phyloP scores from a whole-genome alignment of 768 basidiomycete species.

The Butyriboletus loyo region DNA sequence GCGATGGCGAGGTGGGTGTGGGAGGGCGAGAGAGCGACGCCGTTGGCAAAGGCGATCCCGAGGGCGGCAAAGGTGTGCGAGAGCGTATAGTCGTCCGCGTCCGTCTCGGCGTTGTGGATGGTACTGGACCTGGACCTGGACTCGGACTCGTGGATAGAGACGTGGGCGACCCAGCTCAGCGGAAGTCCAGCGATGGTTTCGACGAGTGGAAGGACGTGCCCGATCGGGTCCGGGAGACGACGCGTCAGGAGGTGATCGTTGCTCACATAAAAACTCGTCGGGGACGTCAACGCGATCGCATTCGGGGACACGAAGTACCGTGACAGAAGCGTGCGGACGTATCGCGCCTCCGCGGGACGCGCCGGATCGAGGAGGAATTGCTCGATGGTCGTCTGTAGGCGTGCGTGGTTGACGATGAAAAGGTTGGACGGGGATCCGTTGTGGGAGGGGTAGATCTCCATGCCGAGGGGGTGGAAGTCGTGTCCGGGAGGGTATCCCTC shows the following conservation, averaged over 20 bases:
- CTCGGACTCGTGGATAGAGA: conserved; percentile 37
- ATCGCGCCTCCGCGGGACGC: conserved; percentile 40
- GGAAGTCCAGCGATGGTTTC: conserved; percentile 60
- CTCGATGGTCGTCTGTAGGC: conserved; percentile 59
- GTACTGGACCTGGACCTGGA: conserved; percentile 4
- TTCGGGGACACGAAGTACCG: conserved; percentile 65
- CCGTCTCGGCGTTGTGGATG: conserved; percentile 2
- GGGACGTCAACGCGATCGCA: conserved; percentile 60
- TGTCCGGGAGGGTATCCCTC: conserved; percentile 52
- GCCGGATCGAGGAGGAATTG: conserved; percentile 56
- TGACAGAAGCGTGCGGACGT: conserved; percentile 60
- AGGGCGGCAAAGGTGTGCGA: conserved; percentile 40
- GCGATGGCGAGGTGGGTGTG: conserved; percentile 54
- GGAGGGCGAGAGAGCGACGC: conserved; percentile 55
- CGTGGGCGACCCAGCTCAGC: conserved; percentile 55
- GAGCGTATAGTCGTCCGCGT: conserved; percentile 24
- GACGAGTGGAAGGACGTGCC: conserved; percentile 46
- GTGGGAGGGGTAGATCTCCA: conserved; percentile 54
- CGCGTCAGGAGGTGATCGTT: conserved; percentile 72
- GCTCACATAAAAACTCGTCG: conserved; percentile 66
- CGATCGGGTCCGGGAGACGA: conserved; percentile 50
- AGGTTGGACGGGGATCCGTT: conserved; percentile 50
- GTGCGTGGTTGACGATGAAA: conserved; percentile 70
- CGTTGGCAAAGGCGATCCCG: conserved; percentile 67
- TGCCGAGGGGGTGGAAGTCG: conserved; percentile 72